These are phyloP conservation scores for Beauveria medogensis DNA, from an alignment of 2,329 filamentous ascomycete genomes.

Conservation along the genomic window DNA sequence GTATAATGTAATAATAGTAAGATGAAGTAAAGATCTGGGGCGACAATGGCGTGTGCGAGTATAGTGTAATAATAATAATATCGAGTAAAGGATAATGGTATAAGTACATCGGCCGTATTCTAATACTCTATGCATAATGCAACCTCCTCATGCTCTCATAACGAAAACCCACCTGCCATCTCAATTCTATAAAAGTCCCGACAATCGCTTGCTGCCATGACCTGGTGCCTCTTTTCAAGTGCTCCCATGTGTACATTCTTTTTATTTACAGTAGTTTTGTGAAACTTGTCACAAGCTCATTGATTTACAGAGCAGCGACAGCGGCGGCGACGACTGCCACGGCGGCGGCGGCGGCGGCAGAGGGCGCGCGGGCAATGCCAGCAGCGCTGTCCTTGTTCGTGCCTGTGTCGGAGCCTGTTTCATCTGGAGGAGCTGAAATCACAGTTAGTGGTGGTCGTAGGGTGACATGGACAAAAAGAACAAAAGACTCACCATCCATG, in stretches of 20 bases:
- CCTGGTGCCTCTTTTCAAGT: background rate
- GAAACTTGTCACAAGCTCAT: background rate
- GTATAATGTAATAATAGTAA: too few species aligned
- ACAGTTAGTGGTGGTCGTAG: background rate
- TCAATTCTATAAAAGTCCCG: background rate
- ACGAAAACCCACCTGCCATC: background rate
- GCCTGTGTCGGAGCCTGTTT: background rate
- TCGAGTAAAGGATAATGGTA: background rate
- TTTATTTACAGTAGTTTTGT: background rate
- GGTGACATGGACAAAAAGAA: constrained; percentile 18
- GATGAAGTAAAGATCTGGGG: too few species aligned
- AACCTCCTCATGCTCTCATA: background rate
- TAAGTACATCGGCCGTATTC: background rate
- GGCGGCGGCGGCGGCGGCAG: background rate
- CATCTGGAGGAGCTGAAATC: background rate
- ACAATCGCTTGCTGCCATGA: background rate
- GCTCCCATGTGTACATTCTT: background rate
- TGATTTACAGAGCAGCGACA: constrained; percentile 6
- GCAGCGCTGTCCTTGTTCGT: constrained; percentile 1
- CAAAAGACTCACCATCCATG: constrained; percentile 31
- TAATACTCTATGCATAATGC: background rate
- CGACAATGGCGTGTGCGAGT: background rate
- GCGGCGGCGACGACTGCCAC: constrained; percentile 13
- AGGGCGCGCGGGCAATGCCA: background rate
- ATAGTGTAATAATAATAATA: too few species aligned